Percentiles rank a stretch among this genome's conserved stretches.
Evolutionary conservation across 2,329 filamentous ascomycete genomes (phyloP).

Genomic region (Xylaria sp.): DNA sequence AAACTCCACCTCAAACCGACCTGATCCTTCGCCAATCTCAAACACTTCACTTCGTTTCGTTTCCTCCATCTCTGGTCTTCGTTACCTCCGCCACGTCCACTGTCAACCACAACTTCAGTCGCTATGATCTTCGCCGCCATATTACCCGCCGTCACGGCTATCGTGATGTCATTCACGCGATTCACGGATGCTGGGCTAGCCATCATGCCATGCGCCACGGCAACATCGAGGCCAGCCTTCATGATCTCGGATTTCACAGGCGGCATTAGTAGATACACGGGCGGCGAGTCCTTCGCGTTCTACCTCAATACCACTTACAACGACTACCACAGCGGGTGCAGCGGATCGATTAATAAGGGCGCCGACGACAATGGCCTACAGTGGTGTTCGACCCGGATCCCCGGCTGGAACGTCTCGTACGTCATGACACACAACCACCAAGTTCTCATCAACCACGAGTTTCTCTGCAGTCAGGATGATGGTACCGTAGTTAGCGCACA

Average conservation of each 20-base stretch:
- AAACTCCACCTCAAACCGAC: slow-evolving; percentile 12
- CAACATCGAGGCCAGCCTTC: slow-evolving; percentile 22
- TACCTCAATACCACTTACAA: slow-evolving; percentile 36
- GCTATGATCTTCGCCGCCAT: slow-evolving; percentile 33
- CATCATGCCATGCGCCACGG: slow-evolving; percentile 30
- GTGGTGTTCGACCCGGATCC: slow-evolving; percentile 35
- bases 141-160: slow-evolving; percentile 34
- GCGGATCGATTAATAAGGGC: slow-evolving; percentile 27
- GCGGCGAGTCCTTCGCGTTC: slow-evolving; percentile 38
- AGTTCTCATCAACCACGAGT: slow-evolving; percentile 32
- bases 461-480: slow-evolving; percentile 31
- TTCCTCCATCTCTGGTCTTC: neutral
- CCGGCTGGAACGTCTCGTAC: slow-evolving; percentile 37
- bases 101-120: neutral
- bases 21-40: slow-evolving; percentile 3
- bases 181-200: slow-evolving; percentile 27
- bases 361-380: slow-evolving; percentile 34
- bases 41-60: neutral
- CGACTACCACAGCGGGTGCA: slow-evolving; percentile 37
- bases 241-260: slow-evolving; percentile 35
- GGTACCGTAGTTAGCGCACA: slow-evolving; percentile 30
- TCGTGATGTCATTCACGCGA: slow-evolving; percentile 35
- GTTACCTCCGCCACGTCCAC: neutral
- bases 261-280: slow-evolving; percentile 34
- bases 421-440: slow-evolving; percentile 33